Percentiles rank a stretch among this genome's conserved stretches.
phyloP scores from a whole-genome alignment of 2,329 filamentous ascomycete genomes.

The Pseudopithomyces chartarum region DNA sequence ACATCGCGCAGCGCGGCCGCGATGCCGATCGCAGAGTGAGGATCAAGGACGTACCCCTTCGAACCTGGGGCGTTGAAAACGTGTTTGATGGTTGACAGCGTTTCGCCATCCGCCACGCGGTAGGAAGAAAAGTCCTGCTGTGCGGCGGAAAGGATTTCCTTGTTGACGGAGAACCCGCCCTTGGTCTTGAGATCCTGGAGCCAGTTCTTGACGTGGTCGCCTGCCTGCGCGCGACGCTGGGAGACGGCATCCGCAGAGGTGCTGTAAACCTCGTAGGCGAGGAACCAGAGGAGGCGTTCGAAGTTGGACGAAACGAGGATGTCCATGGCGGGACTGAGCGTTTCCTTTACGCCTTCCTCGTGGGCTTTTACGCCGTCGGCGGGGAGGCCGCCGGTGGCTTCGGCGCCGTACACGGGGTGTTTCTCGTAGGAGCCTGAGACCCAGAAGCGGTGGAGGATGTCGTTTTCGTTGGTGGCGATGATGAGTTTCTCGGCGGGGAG shows the following conservation, averaged over 20 bases:
- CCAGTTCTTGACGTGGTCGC: conserved; percentile 79
- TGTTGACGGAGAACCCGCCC: conserved; percentile 81
- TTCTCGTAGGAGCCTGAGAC: conserved; percentile 89
- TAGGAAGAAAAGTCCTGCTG: conserved; percentile 81
- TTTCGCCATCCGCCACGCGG: conserved; percentile 61
- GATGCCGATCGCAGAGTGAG: conserved; percentile 88
- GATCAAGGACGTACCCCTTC: conserved; percentile 79
- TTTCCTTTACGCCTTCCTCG: conserved; percentile 81
- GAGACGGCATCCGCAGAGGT: conserved; percentile 47
- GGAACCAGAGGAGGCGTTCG: conserved; percentile 91
- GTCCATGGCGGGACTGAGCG: conserved; percentile 94
- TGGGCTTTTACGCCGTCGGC: conserved; percentile 67
- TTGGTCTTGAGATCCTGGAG: conserved; percentile 77
- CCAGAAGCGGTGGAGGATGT: conserved; percentile 96
- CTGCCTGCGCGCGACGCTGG: conserved; percentile 57
- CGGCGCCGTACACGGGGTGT: conserved; percentile 64
- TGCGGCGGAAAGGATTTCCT: conserved; percentile 72
- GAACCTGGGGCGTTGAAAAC: conserved; percentile 56
- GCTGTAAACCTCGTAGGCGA: conserved; percentile 65
- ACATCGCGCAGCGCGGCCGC: conserved; percentile 75
- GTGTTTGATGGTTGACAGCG: conserved; percentile 53
- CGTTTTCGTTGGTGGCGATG: conserved; percentile 95
- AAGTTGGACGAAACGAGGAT: conserved; percentile 97
- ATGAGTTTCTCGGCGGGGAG: conserved; percentile 86
- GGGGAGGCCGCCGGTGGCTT: conserved; percentile 60